phyloP scores from a whole-genome alignment of 2,329 filamentous ascomycete genomes.

The Neopestalotiopsis clavispora region DNA sequence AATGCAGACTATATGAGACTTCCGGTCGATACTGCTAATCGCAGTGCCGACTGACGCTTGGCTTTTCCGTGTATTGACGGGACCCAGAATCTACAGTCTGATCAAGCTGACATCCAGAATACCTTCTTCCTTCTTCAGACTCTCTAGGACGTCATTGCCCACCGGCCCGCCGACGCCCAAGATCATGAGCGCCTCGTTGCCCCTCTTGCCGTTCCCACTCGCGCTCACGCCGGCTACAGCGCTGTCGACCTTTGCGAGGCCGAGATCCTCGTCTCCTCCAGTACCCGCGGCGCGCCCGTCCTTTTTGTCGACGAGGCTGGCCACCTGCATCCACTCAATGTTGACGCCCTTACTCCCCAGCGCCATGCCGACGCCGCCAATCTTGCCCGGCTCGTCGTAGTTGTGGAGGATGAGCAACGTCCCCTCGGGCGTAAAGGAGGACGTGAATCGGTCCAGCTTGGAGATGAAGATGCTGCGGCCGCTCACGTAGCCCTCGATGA shows the following conservation, averaged over 20 bases:
- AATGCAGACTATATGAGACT: not conserved
- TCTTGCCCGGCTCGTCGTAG: conserved; percentile 82
- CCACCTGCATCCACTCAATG: conserved; percentile 81
- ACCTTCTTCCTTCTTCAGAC: conserved; percentile 54
- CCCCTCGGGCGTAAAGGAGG: conserved; percentile 74
- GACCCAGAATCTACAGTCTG: conserved; percentile 33
- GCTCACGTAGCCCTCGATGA: conserved; percentile 70
- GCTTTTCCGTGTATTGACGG: no score
- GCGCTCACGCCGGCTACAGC: conserved; percentile 26
- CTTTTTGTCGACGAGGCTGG: conserved; percentile 44
- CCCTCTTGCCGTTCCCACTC: conserved; percentile 29
- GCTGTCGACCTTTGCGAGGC: conserved; percentile 25
- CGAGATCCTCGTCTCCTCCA: conserved; percentile 17
- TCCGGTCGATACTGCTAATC: no score
- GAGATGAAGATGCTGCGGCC: conserved; percentile 71
- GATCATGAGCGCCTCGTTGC: conserved; percentile 81
- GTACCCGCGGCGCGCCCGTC: not conserved
- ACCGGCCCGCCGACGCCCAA: conserved; percentile 73
- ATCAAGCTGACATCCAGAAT: conserved; percentile 62
- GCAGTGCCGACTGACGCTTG: not conserved
- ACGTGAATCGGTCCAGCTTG: conserved; percentile 74
- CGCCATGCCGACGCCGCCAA: conserved; percentile 76
- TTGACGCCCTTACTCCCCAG: conserved; percentile 76
- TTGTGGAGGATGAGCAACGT: conserved; percentile 80
- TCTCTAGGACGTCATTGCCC: conserved; percentile 57